Conservation (phyloP, 805 yeast species). For the Saccharomycopsis microspora region DNA sequence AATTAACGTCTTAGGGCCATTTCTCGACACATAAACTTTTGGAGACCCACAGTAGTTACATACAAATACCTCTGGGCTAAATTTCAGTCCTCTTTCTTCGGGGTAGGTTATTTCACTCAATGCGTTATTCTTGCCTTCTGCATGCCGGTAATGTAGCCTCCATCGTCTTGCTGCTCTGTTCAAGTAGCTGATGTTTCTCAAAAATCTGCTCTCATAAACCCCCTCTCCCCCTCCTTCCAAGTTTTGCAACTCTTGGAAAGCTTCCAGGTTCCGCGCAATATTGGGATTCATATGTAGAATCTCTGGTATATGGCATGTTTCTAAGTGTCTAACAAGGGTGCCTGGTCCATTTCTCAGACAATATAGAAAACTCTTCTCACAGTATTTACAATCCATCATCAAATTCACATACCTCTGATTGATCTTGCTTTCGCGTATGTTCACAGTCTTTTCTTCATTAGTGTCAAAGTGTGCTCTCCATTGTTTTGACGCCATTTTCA, state of each 20-base stretch:
- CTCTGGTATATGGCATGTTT: conserved; percentile 9
- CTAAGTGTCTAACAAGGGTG: conserved; percentile 15
- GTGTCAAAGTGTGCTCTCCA: conserved; percentile 11
- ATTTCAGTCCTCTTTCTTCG: not conserved
- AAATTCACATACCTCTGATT: conserved; percentile 1
- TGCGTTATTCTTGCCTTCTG: conserved; percentile 1
- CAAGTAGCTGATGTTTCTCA: conserved; percentile 1
- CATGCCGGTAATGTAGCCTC: conserved; percentile 11
- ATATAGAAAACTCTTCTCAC: conserved; percentile 11
- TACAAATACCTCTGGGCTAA: conserved; percentile 9
- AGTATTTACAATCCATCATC: conserved; percentile 11
- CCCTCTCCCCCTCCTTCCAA: not conserved
- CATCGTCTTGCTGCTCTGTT: conserved; percentile 11
- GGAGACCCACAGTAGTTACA: conserved; percentile 11
- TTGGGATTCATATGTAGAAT: conserved; percentile 5
- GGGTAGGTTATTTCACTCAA: not conserved
- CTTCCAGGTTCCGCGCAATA: not conserved
- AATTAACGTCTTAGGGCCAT: conserved; percentile 15
- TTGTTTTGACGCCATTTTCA: conserved; percentile 11
- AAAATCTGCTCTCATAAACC: conserved; percentile 1
- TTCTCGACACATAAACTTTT: conserved; percentile 12
- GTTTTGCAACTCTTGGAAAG: no score
- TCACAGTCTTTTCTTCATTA: conserved; percentile 1
- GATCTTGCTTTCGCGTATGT: not conserved
- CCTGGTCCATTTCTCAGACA: conserved; percentile 16